Evolutionary conservation across 352 stramenopile genomes (phyloP), one percentile per base, ranked within the genome.

Genomic region (Albugo candida): DNA sequence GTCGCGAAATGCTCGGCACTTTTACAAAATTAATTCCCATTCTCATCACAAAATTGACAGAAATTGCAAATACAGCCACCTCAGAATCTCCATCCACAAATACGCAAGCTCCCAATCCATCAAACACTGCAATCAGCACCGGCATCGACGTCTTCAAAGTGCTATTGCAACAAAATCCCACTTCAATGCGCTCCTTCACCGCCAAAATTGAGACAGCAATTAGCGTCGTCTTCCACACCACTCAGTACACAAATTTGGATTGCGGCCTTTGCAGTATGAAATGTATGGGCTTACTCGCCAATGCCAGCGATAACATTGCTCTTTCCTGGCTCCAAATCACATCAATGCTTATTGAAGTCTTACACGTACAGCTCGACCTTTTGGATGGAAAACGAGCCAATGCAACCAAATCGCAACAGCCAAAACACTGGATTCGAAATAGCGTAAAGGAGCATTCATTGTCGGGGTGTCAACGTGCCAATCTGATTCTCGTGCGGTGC

Each of bases 151-250:
- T 87, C 14, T 55, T 84, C 43, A 54, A 44, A 1, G 57, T 65
- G 43, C 48, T 84, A 17, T 41, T 87, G 35, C 55, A 70, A 43
- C 53, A 55, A 13, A 67, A 65, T 41, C 75, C 75, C 0, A 83
- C 65, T 38, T 58, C 70, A 5, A 54, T 84, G 27, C 64, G 70
- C 21, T 71, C 56, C 48, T 77, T 67, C 49, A 51, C 64, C 16
- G 52, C 56, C 43, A 87, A 87, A 60, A 69, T 84, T 40, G 75
- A 87, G 55, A 41, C 57, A 55, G 38, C 66, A 65, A 5, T 72
- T 61, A 31, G 24, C 24, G 24, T 31, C 24, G 24, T 31, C 24
- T 31, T 31, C 8, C 8, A 31, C 24, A 31, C 24, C 3, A 31
- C 24, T 3, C 24, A 31, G 8, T 31, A 3, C 3, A 31, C 24